Base-by-base conservation (phyloP, 768 basidiomycete genomes). In the Naematelia aurantialba region DNA sequence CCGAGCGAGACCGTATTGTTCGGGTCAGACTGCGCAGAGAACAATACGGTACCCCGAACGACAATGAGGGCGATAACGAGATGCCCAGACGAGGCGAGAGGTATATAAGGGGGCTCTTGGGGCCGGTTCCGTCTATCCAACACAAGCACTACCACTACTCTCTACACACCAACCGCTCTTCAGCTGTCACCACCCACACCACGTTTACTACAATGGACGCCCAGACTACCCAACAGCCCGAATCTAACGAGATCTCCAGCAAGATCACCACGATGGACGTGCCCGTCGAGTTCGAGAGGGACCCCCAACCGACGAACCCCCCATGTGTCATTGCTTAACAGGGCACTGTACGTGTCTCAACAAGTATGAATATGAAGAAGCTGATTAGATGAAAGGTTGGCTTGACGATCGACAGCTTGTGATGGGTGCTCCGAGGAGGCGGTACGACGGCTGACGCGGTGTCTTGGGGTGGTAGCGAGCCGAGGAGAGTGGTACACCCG, bases 301-400 rank as follows among this genome's bases (percentile, higher is more conserved):
- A 55, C 55, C 47, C 26, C 14, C 42, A 52, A 22, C 22, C 22
- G 39, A n/a, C 31, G 55, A 26, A 50, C 21, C 19, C 34, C 34
- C 26, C 22, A 13, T 72, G 70, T 45, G 61, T 72, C 34, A 65
- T 72, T 39, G 67, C 70, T 60, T 50, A 56, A 14, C 8, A 39
- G n/a, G n/a, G n/a, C n/a, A n/a, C n/a, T n/a, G n/a, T n/a, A n/a
- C n/a, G n/a, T n/a, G n/a, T n/a, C n/a, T n/a, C n/a, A n/a, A n/a
- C n/a, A n/a, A n/a, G n/a, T n/a, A n/a, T n/a, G n/a, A n/a, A n/a
- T n/a, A 39, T 39, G 27, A 31, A 17, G 52, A 11, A 30, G 52
- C 12, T 30, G 26, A 17, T 30, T 31, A 34, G 39, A 19, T 53
- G 19, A 4, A n/a, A 27, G 5, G 17, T 21, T 11, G 19, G 14